Conservation (phyloP, 2,329 filamentous ascomycete species). For the Exophiala calicioides region DNA sequence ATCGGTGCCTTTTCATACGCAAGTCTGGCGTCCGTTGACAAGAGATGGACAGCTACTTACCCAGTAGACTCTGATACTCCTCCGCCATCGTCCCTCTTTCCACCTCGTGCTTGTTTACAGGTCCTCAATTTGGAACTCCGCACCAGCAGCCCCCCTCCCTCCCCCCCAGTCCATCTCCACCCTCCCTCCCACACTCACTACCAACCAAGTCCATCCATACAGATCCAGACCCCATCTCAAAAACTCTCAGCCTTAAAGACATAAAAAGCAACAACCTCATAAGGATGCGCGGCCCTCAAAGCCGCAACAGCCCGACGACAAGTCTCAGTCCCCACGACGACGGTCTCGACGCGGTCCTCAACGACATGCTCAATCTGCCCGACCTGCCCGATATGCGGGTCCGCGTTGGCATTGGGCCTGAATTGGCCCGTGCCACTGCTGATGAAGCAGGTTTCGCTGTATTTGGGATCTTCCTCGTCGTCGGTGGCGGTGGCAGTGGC, state of each 20-base stretch:
- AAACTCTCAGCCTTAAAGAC: slow-evolving; percentile 44
- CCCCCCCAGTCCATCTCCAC: too few relatives aligned
- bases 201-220: too few relatives aligned
- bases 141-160: too few relatives aligned
- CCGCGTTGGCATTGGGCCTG: slow-evolving; percentile 41
- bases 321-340: slow-evolving; percentile 43
- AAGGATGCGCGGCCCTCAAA: slow-evolving; percentile 47
- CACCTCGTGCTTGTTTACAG: too few relatives aligned
- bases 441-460: slow-evolving; percentile 44
- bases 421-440: slow-evolving; percentile 45
- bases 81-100: too few relatives aligned
- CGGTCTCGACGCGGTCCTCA: slow-evolving; percentile 47
- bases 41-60: too few relatives aligned
- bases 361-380: slow-evolving; percentile 43
- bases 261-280: slow-evolving; percentile 48
- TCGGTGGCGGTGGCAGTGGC: slow-evolving; percentile 33
- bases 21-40: too few relatives aligned
- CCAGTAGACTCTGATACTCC: too few relatives aligned
- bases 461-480: slow-evolving; percentile 27
- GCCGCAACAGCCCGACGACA: slow-evolving; percentile 44
- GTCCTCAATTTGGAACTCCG: too few relatives aligned
- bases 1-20: too few relatives aligned
- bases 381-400: slow-evolving; percentile 43
- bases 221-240: too few relatives aligned
- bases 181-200: too few relatives aligned